Conservation (phyloP, 164 flowering plant genomes). For the Akebia trifoliata region DNA sequence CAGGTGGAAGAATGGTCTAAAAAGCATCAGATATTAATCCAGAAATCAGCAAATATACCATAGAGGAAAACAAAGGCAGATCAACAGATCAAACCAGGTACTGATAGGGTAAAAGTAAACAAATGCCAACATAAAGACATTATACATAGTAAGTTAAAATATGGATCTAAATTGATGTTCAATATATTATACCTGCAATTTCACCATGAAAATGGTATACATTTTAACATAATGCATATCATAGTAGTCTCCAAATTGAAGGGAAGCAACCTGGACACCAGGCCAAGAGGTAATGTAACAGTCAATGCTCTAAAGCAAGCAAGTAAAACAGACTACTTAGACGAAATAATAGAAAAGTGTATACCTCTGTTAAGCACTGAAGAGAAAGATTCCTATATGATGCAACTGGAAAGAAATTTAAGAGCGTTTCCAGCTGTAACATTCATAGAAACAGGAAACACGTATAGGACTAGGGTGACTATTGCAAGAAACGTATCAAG, state of each 20-base stretch:
- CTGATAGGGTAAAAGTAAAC: too few species aligned
- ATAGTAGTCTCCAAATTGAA: constrained; percentile 81
- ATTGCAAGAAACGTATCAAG: too few species aligned
- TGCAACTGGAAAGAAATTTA: constrained; percentile 75
- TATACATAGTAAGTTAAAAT: too few species aligned
- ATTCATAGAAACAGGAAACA: not conserved
- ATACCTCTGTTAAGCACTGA: constrained; percentile 91
- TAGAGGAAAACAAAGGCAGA: too few species aligned
- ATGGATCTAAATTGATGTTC: not conserved
- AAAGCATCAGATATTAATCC: constrained; percentile 13
- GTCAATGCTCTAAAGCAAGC: constrained; percentile 5
- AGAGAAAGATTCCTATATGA: constrained; percentile 88
- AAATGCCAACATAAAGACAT: too few species aligned
- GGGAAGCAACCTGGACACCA: constrained; percentile 73
- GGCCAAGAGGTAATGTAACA: not conserved
- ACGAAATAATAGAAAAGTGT: not conserved
- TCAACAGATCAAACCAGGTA: not conserved
- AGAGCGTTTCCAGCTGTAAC: constrained; percentile 87
- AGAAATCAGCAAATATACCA: not conserved
- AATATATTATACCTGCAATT: constrained; percentile 61
- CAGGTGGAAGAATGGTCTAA: constrained; percentile 72
- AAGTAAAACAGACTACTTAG: constrained; percentile 3
- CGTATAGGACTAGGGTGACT: not conserved
- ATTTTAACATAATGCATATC: constrained; percentile 71
- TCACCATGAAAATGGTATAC: constrained; percentile 79